These are phyloP conservation scores for Tricholoma flavovirens DNA, from an alignment of 768 basidiomycete species.

Conservation along the genomic window DNA sequence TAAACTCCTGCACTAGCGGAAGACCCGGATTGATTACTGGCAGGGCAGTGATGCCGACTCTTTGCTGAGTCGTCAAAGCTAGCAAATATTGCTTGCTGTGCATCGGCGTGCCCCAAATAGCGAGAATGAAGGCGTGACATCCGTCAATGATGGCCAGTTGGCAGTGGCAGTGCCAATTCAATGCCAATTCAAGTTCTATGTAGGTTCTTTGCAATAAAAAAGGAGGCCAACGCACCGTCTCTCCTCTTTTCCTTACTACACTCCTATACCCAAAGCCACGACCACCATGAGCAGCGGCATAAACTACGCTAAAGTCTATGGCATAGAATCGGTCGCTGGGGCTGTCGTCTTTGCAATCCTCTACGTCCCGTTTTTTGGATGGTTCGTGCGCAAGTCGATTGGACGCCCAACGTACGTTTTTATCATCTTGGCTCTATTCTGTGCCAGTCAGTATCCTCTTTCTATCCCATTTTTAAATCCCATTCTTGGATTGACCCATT, in stretches of 20 bases:
- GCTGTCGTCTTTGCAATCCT: slow-evolving; percentile 30
- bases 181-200: no score
- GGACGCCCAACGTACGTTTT: slow-evolving; percentile 28
- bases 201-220: neutral
- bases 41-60: no score
- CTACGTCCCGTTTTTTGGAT: slow-evolving; percentile 26
- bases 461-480: neutral
- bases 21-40: no score
- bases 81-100: no score
- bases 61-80: no score
- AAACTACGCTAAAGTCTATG: slow-evolving; percentile 29
- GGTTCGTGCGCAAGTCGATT: slow-evolving; percentile 27
- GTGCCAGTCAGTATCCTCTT: slow-evolving; percentile 25
- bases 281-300: slow-evolving; percentile 5
- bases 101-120: no score
- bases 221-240: neutral
- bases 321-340: slow-evolving; percentile 29
- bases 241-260: neutral
- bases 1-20: no score
- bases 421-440: slow-evolving; percentile 31
- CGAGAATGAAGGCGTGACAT: no score
- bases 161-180: no score
- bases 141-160: no score
- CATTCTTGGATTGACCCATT: no score
- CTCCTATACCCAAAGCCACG: no score